Conservation (phyloP, 176 grass and related monocot genomes). For the Tillandsia leiboldiana region DNA sequence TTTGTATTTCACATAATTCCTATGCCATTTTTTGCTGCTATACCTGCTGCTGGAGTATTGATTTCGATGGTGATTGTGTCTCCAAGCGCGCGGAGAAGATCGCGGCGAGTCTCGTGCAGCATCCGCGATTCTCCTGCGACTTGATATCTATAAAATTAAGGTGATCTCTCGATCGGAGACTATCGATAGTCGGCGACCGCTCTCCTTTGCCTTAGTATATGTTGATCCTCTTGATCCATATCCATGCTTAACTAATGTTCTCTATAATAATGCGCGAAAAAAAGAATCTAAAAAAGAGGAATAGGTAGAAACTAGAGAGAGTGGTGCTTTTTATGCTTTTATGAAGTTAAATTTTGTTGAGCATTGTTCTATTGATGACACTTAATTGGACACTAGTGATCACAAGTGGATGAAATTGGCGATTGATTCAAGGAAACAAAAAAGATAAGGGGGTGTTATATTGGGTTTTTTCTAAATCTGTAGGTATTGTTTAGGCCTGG, state of each 20-base stretch:
- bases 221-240: not conserved
- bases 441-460: not conserved
- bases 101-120: slow-evolving; percentile 19
- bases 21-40: too few species aligned
- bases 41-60: not conserved
- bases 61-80: slow-evolving; percentile 11
- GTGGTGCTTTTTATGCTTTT: not conserved
- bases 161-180: slow-evolving; percentile 5
- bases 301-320: not conserved
- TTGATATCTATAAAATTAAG: not conserved
- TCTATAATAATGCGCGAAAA: too few species aligned
- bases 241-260: not conserved
- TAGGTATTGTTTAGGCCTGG: too few species aligned
- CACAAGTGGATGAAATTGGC: not conserved
- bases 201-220: not conserved
- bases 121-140: slow-evolving; percentile 17
- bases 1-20: too few species aligned
- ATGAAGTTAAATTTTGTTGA: not conserved
- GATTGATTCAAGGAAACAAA: not conserved
- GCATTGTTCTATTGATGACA: not conserved
- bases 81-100: slow-evolving; percentile 22
- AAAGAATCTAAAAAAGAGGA: not conserved
- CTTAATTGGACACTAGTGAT: not conserved
- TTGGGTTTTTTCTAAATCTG: not conserved
- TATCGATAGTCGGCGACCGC: not conserved